These are phyloP conservation scores for Saposhnikovia divaricata DNA, from an alignment of 129 eudicot genomes.

Conservation along the genomic window DNA sequence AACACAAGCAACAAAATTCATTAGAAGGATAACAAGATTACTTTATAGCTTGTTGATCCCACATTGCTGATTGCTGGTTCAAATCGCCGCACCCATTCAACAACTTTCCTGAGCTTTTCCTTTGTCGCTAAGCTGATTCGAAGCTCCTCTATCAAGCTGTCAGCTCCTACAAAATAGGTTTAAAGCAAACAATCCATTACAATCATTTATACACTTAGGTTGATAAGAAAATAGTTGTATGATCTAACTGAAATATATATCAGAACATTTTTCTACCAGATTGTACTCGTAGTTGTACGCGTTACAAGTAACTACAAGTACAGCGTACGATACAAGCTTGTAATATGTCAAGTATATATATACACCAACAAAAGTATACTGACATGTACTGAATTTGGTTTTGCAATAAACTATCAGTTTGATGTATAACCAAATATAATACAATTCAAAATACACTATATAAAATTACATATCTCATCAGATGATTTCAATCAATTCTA, in stretches of 20 bases:
- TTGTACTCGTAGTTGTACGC: background rate
- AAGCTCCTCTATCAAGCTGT: constrained; percentile 31
- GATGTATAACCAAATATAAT: background rate
- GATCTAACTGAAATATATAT: constrained; percentile 10
- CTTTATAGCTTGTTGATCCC: constrained; percentile 30
- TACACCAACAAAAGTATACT: background rate
- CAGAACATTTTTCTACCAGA: background rate
- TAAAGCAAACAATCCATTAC: background rate
- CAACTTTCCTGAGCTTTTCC: constrained; percentile 63
- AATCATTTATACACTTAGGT: background rate
- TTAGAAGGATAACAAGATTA: constrained; percentile 15
- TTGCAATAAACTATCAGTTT: background rate
- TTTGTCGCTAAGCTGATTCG: constrained; percentile 43
- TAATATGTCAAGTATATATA: background rate
- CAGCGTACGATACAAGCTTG: background rate
- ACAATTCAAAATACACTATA: background rate
- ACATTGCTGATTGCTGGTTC: constrained; percentile 33
- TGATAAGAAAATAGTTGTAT: background rate
- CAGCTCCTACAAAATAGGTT: constrained; percentile 31
- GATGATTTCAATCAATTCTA: background rate
- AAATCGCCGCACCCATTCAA: constrained; percentile 56
- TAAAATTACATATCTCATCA: background rate
- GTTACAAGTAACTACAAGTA: background rate
- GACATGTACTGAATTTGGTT: background rate
- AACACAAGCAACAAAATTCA: constrained; percentile 7